Evolutionary conservation across 2,329 filamentous ascomycete species (phyloP), one percentile per base, ranked within the genome.

Genomic region (Pyrenochaeta sp.): DNA sequence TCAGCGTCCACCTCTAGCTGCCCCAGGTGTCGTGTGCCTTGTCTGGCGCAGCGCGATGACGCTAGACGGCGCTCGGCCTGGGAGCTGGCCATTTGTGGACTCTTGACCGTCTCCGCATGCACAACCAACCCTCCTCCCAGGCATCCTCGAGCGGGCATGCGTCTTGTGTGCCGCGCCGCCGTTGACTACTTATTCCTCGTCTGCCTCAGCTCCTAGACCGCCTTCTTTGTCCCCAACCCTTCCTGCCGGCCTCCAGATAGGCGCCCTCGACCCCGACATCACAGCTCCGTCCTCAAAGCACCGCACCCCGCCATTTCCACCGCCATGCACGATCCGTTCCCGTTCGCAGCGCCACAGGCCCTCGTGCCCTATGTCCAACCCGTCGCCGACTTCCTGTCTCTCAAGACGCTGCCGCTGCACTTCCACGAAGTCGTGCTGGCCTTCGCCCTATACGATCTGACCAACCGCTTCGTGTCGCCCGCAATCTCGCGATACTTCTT

Each of bases 301-400:
- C 41, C 31, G 37, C 42, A 35, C 49, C 14, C 32, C 19, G 23
- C 51, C n/a, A n/a, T n/a, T n/a, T 32, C 35, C 40, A 39, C 34
- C 53, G 76, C 58, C 34, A 91, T 92, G 88, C 82, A 80, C 69
- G 88, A 92, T 57, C 86, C 86, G 1, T 90, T 90, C 65, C 83
- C 84, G 14, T 53, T 79, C 53, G 72, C 81, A 43, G 80, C 84
- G 24, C 85, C 85, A 38, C 80, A 79, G 40, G 74, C 74, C 69
- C 76, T 86, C 27, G 69, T 76, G 53, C 63, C 70, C 43, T 78
- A 82, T 44, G 73, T 85, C 36, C 77, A 85, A 67, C 88, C 87
- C 11, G 77, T 84, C 65, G 84, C 88, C 50, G 80, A 87, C 57
- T 75, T 73, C 48, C 73, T 87, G 45, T 71, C 74, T 37, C 76